Evolutionary conservation across 371 early-diverging fungal genomes (phyloP).

Genomic region (Dinochytrium kinnereticum): DNA sequence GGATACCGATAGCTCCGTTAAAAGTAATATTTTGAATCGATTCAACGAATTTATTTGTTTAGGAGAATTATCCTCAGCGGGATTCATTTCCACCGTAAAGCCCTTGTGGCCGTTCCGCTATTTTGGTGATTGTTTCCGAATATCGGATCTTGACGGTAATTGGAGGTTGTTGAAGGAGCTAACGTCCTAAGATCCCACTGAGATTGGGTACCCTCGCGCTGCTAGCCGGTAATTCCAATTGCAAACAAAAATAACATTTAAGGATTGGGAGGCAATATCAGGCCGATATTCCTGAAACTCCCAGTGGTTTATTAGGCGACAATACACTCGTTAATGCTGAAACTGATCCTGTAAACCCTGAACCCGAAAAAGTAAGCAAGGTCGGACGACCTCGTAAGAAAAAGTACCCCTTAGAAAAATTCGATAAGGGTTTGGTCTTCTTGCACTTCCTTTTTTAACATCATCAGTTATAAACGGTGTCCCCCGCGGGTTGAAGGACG

Average conservation of each 20-base stretch:
- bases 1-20: too few species aligned
- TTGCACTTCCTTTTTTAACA: too few species aligned
- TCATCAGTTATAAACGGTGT: not conserved
- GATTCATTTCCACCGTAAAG: not conserved
- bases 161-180: too few species aligned
- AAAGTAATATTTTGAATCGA: not conserved
- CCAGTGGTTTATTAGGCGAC: not conserved
- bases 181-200: conserved; percentile 30
- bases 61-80: not conserved
- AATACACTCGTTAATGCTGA: not conserved
- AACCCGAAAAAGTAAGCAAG: not conserved
- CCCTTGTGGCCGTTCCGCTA: conserved; percentile 85
- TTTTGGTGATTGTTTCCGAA: conserved; percentile 62
- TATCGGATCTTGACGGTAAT: conserved; percentile 26
- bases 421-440: conserved; percentile 6
- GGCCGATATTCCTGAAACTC: conserved; percentile 68
- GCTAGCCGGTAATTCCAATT: conserved; percentile 28
- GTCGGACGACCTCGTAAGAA: conserved; percentile 11
- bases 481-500: not conserved
- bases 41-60: not conserved
- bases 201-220: conserved; percentile 37
- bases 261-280: conserved; percentile 76
- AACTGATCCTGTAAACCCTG: not conserved
- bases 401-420: not conserved
- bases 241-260: not conserved